A percentile compares a stretch with the other conserved stretches of the same genome.
Evolutionary conservation across 768 basidiomycete species (phyloP).

Genomic region (Obba rivulosa): DNA sequence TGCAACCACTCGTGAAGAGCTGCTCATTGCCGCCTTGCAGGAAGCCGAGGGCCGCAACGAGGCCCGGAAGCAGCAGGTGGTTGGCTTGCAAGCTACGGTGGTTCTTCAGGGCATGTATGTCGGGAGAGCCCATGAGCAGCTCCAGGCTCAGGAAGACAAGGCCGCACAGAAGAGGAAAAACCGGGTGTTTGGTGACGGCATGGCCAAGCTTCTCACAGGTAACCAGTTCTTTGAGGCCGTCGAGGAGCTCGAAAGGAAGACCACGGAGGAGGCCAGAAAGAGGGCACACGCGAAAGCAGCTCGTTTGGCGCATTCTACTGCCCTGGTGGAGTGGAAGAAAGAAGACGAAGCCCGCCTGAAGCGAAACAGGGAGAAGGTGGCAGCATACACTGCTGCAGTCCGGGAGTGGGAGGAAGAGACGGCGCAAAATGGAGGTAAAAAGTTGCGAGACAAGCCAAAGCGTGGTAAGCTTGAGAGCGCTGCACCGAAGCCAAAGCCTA

Average conservation of each 20-base stretch:
- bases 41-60: background rate
- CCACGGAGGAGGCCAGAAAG: constrained; percentile 1
- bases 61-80: background rate
- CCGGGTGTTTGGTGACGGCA: constrained; percentile 15
- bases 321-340: constrained; percentile 16
- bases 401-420: constrained; percentile 15
- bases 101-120: constrained; percentile 5
- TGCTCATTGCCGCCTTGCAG: constrained; percentile 1
- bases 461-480: constrained; percentile 2
- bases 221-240: constrained; percentile 15
- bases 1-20: constrained; percentile 1
- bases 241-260: constrained; percentile 2
- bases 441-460: constrained; percentile 8
- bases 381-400: constrained; percentile 7
- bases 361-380: constrained; percentile 16
- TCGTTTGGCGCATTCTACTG: constrained; percentile 1
- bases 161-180: constrained; percentile 6
- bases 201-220: constrained; percentile 18
- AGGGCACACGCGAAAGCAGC: constrained; percentile 1
- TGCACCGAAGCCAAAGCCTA: no score
- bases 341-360: constrained; percentile 9
- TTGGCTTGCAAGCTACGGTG: constrained; percentile 2
- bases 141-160: constrained; percentile 9
- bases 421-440: constrained; percentile 14
- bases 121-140: constrained; percentile 1